phyloP scores from a whole-genome alignment of 2,329 filamentous ascomycete genomes.

The Penicillium sp. region DNA sequence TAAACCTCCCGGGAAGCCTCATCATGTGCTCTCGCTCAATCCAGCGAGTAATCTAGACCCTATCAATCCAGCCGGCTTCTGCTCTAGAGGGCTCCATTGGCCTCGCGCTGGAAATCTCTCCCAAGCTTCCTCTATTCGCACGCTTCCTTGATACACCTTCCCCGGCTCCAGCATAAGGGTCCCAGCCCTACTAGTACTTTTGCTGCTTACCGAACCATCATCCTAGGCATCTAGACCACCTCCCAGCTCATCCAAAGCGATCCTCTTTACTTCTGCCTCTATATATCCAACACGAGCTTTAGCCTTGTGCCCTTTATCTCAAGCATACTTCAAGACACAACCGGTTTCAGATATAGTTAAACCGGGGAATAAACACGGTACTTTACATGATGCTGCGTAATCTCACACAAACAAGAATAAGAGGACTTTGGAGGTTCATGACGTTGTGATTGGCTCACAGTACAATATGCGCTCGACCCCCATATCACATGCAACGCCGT shows the following conservation, averaged over 20 bases:
- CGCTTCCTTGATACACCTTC: neutral
- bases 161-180: neutral
- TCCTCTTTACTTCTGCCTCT: neutral
- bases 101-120: neutral
- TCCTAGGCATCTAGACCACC: neutral
- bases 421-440: neutral
- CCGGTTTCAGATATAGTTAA: neutral
- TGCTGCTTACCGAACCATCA: neutral
- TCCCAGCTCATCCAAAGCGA: neutral
- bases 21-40: neutral
- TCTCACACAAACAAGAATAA: neutral
- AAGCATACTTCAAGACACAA: neutral
- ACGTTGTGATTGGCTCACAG: neutral
- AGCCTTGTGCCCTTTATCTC: neutral
- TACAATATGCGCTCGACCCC: neutral
- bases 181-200: neutral
- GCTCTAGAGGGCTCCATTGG: neutral
- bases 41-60: neutral
- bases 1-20: neutral
- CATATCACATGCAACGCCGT: neutral
- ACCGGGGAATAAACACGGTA: neutral
- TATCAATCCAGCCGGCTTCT: neutral
- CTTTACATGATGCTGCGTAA: neutral
- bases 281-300: neutral
- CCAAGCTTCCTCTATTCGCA: neutral